Evolutionary conservation across 129 eudicot genomes (phyloP), one percentile per base, ranked within the genome.

Genomic region (Dittrichia graveolens): DNA sequence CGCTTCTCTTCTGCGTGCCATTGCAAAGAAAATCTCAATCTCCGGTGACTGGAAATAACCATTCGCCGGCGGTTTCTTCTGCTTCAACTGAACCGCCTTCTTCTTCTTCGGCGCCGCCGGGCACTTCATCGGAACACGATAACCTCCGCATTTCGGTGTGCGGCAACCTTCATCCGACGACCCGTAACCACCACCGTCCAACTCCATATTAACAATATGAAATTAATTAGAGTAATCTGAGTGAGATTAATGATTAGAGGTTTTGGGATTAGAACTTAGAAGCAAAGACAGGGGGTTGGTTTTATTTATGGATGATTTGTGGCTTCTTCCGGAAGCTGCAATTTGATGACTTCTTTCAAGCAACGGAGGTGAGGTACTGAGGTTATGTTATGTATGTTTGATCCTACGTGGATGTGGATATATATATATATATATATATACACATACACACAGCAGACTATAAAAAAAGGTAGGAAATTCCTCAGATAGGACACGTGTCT

Each of bases 81-180:
- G 84, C 54, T 81, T 79, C 49, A 6, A 59, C 14, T 49, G 74
- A 41, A 31, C 86, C 65, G 76, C 37, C 71, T 76, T 83, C 81
- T 88, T 81, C 84, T 87, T 87, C 83, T 71, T 83, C 0, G 95
- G 95, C 46, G 95, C 83, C 61, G 85, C 83, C 12, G 95, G 95
- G 43, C 95, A 88, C 1, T 74, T 49, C 79, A 56, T 79, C 31
- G 85, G 85, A 46, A 61, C 83, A 48, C 60, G 46, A 50, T 9
- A 39, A 16, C 69, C 78, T 1, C 81, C 48, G 15, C 77, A 83
- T 16, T 73, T 76, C 8, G 95, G 95, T 11, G 95, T 88, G 72
- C 72, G 73, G 73, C 86, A 88, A 14, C 88, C 91, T 1, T 76
- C 84, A 52, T 81, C 86, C 61, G 55, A 65, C 76, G 65, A 78